Evolutionary conservation across 2,329 filamentous ascomycete genomes (phyloP).

Genomic region (Fusarium longipes): DNA sequence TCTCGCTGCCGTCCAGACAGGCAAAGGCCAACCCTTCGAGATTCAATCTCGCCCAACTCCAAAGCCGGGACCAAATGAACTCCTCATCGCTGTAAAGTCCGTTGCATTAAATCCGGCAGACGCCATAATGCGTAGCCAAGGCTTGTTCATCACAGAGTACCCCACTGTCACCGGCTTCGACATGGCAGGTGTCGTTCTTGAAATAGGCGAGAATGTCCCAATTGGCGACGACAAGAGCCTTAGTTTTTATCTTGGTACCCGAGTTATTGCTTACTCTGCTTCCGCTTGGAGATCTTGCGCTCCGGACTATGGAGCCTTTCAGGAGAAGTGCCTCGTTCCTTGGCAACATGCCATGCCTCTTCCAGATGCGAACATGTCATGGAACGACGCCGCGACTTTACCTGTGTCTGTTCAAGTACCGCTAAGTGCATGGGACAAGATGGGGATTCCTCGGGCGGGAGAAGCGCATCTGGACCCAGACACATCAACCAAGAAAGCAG

Average conservation of each 20-base stretch:
- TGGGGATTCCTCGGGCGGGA: slow-evolving; percentile 49
- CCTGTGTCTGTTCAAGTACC: slow-evolving; percentile 54
- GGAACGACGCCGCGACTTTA: slow-evolving; percentile 55
- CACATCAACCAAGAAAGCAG: slow-evolving; percentile 48
- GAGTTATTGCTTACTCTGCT: slow-evolving; percentile 54
- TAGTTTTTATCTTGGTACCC: slow-evolving; percentile 51
- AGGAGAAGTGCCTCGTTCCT: slow-evolving; percentile 56
- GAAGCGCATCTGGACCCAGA: slow-evolving; percentile 15
- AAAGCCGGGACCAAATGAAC: slow-evolving; percentile 57
- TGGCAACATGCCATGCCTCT: slow-evolving; percentile 55
- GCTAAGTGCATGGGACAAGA: slow-evolving; percentile 53
- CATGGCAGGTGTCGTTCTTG: slow-evolving; percentile 56
- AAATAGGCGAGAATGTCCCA: slow-evolving; percentile 55
- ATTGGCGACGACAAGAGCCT: slow-evolving; percentile 12
- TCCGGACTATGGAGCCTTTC: slow-evolving; percentile 61
- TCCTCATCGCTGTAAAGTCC: slow-evolving; percentile 61
- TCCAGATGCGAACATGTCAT: slow-evolving; percentile 50
- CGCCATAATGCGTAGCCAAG: slow-evolving; percentile 54
- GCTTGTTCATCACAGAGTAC: slow-evolving; percentile 55
- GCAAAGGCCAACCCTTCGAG: slow-evolving; percentile 53
- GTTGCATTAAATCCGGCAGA: slow-evolving; percentile 63
- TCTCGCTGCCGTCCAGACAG: slow-evolving; percentile 53
- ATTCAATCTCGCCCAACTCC: slow-evolving; percentile 55
- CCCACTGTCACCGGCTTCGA: slow-evolving; percentile 59
- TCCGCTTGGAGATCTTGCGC: slow-evolving; percentile 56